These are phyloP conservation scores for Aspergillus sp. DNA, from an alignment of 2,329 filamentous ascomycete species.

Conservation along the genomic window DNA sequence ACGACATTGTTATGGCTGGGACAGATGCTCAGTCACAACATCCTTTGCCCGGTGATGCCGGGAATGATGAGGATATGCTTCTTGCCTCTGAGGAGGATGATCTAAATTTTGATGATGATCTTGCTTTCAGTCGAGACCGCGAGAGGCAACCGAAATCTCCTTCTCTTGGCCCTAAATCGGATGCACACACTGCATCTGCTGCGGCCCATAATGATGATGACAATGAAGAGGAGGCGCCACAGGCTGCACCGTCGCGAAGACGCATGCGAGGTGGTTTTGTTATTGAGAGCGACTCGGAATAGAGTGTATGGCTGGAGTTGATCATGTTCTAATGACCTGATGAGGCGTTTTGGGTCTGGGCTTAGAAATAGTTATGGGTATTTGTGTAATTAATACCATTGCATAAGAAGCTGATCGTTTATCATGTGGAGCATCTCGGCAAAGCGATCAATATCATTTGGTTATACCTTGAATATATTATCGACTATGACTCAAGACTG, in stretches of 20 bases:
- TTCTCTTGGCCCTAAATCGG: slow-evolving; percentile 1
- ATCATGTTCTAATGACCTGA: slow-evolving; percentile 18
- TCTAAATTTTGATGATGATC: slow-evolving; percentile 28
- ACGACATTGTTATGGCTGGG: slow-evolving; percentile 29
- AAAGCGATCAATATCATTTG: too few species aligned
- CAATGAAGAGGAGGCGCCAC: slow-evolving; percentile 27
- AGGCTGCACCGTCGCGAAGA: slow-evolving; percentile 24
- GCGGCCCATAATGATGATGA: slow-evolving; percentile 15
- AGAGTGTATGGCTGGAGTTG: slow-evolving; percentile 8
- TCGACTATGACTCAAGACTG: too few species aligned
- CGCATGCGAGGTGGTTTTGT: slow-evolving; percentile 37
- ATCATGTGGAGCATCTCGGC: too few species aligned
- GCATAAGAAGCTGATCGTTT: too few species aligned
- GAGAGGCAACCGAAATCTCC: slow-evolving; percentile 8
- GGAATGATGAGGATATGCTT: slow-evolving; percentile 17
- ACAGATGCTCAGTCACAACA: slow-evolving; percentile 12
- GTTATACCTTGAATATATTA: too few species aligned
- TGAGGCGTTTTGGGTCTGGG: slow-evolving; percentile 16
- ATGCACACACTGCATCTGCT: slow-evolving; percentile 2
- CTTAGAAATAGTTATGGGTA: too few species aligned
- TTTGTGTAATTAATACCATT: too few species aligned
- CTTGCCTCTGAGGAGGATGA: slow-evolving; percentile 27
- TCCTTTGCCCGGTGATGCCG: slow-evolving; percentile 9
- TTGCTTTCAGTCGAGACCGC: slow-evolving; percentile 25
- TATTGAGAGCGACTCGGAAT: slow-evolving; percentile 42